phyloP scores from a whole-genome alignment of 345 rosid species.

The Eutrema heterophyllum region DNA sequence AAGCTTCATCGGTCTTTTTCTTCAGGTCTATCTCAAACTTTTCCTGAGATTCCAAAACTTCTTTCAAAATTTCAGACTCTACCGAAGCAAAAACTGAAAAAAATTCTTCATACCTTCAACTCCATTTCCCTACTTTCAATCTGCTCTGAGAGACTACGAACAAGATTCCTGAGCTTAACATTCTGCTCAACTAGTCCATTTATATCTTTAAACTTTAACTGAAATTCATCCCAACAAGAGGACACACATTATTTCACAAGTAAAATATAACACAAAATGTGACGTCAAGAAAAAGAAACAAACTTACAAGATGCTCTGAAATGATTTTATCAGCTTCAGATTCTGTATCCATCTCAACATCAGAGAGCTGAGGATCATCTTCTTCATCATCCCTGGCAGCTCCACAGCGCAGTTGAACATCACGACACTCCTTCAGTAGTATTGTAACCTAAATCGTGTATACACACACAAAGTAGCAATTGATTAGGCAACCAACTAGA shows the following conservation, averaged over 20 bases:
- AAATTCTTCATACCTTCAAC: conserved; percentile 56
- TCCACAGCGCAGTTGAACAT: conserved; percentile 88
- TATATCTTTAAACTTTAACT: conserved; percentile 91
- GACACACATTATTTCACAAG: neutral
- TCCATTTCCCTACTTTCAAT: conserved; percentile 65
- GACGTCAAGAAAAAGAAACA: neutral
- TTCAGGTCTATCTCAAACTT: conserved; percentile 61
- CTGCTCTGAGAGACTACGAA: conserved; percentile 74
- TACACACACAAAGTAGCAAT: conserved; percentile 15
- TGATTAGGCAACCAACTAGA: conserved; percentile 16
- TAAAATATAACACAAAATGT: conserved; percentile 12
- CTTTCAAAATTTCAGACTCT: conserved; percentile 2
- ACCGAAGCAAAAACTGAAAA: neutral
- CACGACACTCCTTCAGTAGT: conserved; percentile 94
- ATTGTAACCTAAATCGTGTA: conserved; percentile 60
- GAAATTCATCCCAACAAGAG: conserved; percentile 32
- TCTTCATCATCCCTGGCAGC: conserved; percentile 42
- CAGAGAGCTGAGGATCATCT: conserved; percentile 33
- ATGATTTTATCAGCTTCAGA: conserved; percentile 66
- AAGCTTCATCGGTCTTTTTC: conserved; percentile 71
- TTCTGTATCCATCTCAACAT: conserved; percentile 46
- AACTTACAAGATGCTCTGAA: conserved; percentile 70
- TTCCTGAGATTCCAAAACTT: conserved; percentile 48
- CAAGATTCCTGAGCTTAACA: conserved; percentile 87
- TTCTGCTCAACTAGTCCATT: conserved; percentile 95